These are phyloP conservation scores for Leccinellum rugosiceps DNA, from an alignment of 768 basidiomycete genomes.

Conservation along the genomic window DNA sequence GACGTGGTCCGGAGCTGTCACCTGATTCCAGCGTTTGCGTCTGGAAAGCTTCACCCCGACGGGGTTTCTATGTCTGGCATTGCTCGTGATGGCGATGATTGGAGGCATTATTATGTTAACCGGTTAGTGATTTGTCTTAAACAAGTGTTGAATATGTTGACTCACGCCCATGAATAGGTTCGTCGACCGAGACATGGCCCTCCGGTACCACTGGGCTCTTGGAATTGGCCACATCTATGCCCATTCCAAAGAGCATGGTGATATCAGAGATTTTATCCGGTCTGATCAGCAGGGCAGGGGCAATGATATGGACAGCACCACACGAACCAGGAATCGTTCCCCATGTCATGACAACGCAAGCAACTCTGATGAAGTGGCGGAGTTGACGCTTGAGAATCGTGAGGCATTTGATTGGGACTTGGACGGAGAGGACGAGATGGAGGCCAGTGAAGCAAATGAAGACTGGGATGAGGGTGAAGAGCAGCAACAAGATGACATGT, in stretches of 20 bases:
- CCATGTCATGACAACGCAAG: not conserved
- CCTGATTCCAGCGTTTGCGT: too few relatives aligned
- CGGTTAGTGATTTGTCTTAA: not conserved
- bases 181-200: not conserved
- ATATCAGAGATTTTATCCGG: not conserved
- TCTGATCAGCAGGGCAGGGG: not conserved
- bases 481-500: not conserved
- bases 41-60: too few relatives aligned
- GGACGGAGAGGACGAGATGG: not conserved
- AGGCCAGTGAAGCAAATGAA: not conserved
- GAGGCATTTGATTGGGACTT: not conserved
- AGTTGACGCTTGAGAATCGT: not conserved
- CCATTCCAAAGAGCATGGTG: not conserved
- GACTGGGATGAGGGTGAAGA: not conserved
- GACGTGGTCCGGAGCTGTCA: too few relatives aligned
- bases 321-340: not conserved
- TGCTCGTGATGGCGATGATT: too few relatives aligned
- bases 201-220: not conserved
- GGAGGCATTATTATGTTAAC: too few relatives aligned
- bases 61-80: too few relatives aligned
- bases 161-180: not conserved
- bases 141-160: not conserved
- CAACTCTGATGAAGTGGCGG: not conserved
- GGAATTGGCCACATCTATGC: not conserved
- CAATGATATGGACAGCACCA: not conserved